Conservation (phyloP, 2,329 filamentous ascomycete species). For the Ilyonectria mors-panacis region DNA sequence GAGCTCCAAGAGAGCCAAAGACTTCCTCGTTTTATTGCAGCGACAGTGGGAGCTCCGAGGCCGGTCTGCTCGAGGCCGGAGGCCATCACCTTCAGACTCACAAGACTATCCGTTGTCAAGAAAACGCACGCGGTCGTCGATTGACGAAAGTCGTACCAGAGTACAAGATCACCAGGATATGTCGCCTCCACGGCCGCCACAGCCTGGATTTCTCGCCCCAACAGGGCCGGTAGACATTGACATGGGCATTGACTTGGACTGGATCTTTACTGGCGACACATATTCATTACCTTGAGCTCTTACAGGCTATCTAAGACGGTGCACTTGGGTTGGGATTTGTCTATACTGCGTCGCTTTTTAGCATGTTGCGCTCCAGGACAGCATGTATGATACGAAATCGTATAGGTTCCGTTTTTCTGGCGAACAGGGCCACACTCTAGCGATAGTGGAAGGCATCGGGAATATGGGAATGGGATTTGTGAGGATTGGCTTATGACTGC, state of each 20-base stretch:
- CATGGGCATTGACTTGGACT: constrained; percentile 37
- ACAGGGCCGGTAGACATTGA: constrained; percentile 34
- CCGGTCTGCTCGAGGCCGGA: constrained; percentile 17
- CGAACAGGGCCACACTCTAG: not conserved
- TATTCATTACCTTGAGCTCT: constrained; percentile 19
- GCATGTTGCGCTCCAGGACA: not conserved
- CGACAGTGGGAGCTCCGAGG: constrained; percentile 40
- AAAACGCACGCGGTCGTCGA: constrained; percentile 34
- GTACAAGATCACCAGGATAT: constrained; percentile 11
- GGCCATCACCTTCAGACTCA: constrained; percentile 9
- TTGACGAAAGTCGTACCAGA: constrained; percentile 15
- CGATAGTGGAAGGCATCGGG: not conserved
- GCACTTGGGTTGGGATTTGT: not conserved
- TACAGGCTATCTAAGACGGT: not conserved
- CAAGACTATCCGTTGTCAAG: constrained; percentile 27
- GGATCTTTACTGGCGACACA: constrained; percentile 39
- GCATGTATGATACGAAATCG: not conserved
- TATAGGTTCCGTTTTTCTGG: not conserved
- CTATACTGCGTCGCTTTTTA: not conserved
- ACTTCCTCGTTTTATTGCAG: constrained; percentile 44
- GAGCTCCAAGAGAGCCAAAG: constrained; percentile 42
- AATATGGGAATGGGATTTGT: not conserved
- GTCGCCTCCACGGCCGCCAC: constrained; percentile 22
- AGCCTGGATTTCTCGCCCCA: constrained; percentile 16
- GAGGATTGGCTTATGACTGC: no score